Evolutionary conservation across 2,329 filamentous ascomycete species (phyloP), one percentile per base, ranked within the genome.

Genomic region (Zymoseptoria pseudotritici): DNA sequence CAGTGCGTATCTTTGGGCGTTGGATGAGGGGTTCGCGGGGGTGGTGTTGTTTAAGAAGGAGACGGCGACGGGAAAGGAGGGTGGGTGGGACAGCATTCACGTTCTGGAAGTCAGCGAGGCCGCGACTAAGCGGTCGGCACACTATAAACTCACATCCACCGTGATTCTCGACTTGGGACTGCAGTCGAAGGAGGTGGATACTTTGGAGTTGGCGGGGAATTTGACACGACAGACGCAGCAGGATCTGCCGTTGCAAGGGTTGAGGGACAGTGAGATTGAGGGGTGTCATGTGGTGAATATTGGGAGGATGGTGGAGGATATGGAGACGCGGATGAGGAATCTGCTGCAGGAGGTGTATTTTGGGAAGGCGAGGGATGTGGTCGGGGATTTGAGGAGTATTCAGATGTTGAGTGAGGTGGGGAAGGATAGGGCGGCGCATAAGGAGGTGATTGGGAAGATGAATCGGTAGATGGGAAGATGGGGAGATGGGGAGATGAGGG

Each of bases 321-420:
- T 99, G 94, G 94, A 99, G 79, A 85, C 97, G 74, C 96, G 97
- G 83, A 97, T 99, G 94, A 86, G 94, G 66, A 99, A 99, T 76
- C 76, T 97, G 76, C 80, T 99, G 74, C 93, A 99, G 81, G 94
- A 99, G 78, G 94, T 99, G 55, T 99, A 99, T 79, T 99, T 99
- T 77, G 94, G 94, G 73, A 99, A 99, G 82, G 93, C 94, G 58
- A 97, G 96, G 83, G 94, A 99, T 76, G 91, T 99, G 2, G 93
- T 99, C 3, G 94, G 93, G 58, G 93, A 99, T 75, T 78, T 99
- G 76, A 84, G 94, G 74, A 97, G 92, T 82, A 83, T 96, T 65
- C 86, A 86, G 56, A 86, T 88, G 64, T 78, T 97, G 74, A 95
- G 90, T 65, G 91, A 96, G 76, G 86, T 87, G 49, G 91, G 89